Conservation (phyloP, 805 yeast species). For the Cyberlindnera mycetangii region DNA sequence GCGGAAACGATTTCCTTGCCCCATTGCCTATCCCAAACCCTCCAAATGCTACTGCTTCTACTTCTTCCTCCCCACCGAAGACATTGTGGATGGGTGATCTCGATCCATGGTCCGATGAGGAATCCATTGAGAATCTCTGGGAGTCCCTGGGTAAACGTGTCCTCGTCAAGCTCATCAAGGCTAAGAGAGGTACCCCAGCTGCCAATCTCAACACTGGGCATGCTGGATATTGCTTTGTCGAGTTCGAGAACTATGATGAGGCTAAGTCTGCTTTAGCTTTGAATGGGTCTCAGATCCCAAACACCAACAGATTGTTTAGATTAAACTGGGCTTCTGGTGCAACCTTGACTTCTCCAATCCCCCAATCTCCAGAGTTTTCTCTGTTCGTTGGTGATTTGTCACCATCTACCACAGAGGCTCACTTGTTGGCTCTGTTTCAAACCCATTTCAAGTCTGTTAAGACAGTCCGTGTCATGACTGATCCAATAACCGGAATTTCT, state of each 20-base stretch:
- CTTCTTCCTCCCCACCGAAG: constrained; percentile 49
- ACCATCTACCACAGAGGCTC: constrained; percentile 79
- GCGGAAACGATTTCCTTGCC: constrained; percentile 25
- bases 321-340: constrained; percentile 87
- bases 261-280: constrained; percentile 66
- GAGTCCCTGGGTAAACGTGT: constrained; percentile 52
- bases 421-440: constrained; percentile 68
- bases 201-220: constrained; percentile 35
- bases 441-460: constrained; percentile 62
- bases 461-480: constrained; percentile 84
- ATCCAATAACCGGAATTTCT: constrained; percentile 73
- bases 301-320: constrained; percentile 60
- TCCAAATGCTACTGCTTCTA: constrained; percentile 46
- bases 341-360: constrained; percentile 65
- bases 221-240: constrained; percentile 77
- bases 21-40: constrained; percentile 46
- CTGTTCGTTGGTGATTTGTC: constrained; percentile 81
- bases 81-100: constrained; percentile 89
- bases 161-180: constrained; percentile 62
- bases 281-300: constrained; percentile 66
- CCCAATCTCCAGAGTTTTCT: constrained; percentile 73
- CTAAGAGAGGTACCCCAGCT: constrained; percentile 38
- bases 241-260: constrained; percentile 63
- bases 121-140: constrained; percentile 59
- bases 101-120: constrained; percentile 77